Conservation (phyloP, 2,329 filamentous ascomycete species). For the Phialemoniopsis sp. region DNA sequence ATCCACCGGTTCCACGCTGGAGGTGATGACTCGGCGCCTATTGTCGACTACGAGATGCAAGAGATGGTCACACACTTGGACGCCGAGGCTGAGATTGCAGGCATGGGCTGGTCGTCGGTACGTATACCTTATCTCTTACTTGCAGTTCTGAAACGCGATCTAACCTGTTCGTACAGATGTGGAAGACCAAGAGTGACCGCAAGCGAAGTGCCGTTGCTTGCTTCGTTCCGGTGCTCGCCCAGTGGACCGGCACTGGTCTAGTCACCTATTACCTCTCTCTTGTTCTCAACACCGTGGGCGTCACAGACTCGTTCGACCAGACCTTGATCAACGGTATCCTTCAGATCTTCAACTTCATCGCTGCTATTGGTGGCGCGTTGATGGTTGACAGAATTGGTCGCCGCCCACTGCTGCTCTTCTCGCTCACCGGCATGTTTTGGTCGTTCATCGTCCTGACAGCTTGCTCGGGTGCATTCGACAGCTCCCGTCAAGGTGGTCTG, state of each 20-base stretch:
- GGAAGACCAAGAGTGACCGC: constrained; percentile 24
- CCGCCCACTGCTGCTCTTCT: constrained; percentile 11
- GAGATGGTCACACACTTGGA: no score
- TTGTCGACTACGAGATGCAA: constrained; percentile 39
- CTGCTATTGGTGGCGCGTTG: constrained; percentile 16
- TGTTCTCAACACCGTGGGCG: constrained; percentile 9
- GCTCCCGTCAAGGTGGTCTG: constrained; percentile 12
- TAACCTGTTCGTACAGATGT: no score
- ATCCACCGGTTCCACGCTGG: constrained; percentile 1
- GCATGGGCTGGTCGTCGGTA: no score
- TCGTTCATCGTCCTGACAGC: constrained; percentile 17
- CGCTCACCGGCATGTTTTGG: constrained; percentile 17
- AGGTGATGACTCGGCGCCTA: constrained; percentile 24
- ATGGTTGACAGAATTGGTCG: constrained; percentile 22
- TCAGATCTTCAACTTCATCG: constrained; percentile 18
- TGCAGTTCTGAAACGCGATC: no score
- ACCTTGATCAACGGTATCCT: constrained; percentile 9
- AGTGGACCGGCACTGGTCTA: constrained; percentile 14
- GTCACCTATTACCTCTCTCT: constrained; percentile 8
- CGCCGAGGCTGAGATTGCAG: no score
- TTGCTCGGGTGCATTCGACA: constrained; percentile 4
- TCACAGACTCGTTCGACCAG: constrained; percentile 8
- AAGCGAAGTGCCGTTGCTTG: constrained; percentile 11
- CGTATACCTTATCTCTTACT: no score
- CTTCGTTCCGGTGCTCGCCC: constrained; percentile 25